Evolutionary conservation across 176 grass and related monocot genomes (phyloP).

Genomic region (Melocanna baccifera): DNA sequence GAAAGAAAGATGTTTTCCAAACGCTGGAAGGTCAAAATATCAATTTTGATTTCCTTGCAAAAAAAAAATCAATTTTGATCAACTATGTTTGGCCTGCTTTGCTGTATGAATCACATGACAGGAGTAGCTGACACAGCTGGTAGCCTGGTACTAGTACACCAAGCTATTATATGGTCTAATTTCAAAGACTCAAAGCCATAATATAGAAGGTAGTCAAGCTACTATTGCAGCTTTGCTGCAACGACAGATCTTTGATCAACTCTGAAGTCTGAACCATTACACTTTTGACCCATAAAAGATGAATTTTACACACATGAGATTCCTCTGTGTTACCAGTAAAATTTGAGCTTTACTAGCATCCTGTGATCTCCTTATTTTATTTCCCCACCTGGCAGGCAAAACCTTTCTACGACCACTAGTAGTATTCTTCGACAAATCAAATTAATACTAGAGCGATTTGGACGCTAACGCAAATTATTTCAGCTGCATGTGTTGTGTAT

Average conservation of each 20-base stretch:
- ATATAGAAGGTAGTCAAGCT: neutral
- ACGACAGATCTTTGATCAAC: neutral
- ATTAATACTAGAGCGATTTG: neutral
- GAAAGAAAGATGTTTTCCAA: neutral
- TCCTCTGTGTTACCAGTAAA: neutral
- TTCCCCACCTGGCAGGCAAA: neutral
- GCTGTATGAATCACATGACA: neutral
- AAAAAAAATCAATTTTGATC: no score
- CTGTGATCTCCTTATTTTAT: neutral
- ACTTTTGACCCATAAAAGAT: neutral
- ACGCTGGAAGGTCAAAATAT: neutral
- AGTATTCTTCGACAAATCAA: neutral
- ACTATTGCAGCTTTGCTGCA: neutral
- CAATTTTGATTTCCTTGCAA: neutral
- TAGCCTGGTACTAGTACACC: neutral
- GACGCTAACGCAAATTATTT: slow-evolving; percentile 9
- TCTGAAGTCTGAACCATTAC: neutral
- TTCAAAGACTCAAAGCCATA: neutral
- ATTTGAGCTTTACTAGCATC: neutral
- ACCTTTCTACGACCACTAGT: neutral
- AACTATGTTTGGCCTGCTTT: neutral
- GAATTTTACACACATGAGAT: neutral
- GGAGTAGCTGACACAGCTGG: neutral
- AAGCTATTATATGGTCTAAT: neutral
- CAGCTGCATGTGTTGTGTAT: neutral